Evolutionary conservation across 768 basidiomycete genomes (phyloP).

Genomic region (Chalciporus piperatus): DNA sequence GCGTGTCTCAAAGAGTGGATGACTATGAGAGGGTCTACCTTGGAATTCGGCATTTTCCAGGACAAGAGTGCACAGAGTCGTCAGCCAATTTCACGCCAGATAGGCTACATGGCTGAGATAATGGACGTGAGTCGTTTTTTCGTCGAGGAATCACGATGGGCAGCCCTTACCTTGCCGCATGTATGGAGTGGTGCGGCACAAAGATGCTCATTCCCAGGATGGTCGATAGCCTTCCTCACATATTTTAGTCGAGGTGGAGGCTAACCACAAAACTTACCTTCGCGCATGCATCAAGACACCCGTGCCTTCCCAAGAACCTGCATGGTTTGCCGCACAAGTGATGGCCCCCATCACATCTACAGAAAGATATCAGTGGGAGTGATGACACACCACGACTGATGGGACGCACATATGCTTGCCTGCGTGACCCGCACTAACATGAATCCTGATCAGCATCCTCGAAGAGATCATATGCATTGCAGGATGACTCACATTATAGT

Average conservation of each 20-base stretch:
- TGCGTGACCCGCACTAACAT: constrained; percentile 52
- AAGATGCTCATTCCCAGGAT: constrained; percentile 43
- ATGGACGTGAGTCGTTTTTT: background rate
- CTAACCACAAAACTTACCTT: constrained; percentile 33
- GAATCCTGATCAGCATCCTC: background rate
- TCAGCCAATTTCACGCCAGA: constrained; percentile 21
- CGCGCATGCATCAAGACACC: constrained; percentile 48
- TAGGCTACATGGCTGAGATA: constrained; percentile 38
- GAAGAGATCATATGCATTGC: too few species aligned
- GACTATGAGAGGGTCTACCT: constrained; percentile 28
- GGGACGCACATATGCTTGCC: constrained; percentile 50
- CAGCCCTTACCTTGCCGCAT: constrained; percentile 44
- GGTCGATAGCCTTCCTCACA: constrained; percentile 38
- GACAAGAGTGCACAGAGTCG: constrained; percentile 35
- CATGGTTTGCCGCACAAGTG: constrained; percentile 55
- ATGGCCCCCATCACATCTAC: background rate
- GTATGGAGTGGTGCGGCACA: constrained; percentile 48
- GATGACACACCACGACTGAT: background rate
- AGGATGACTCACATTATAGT: constrained; percentile 48
- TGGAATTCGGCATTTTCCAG: constrained; percentile 37
- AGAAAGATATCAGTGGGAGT: background rate
- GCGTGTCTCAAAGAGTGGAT: background rate
- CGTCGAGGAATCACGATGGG: background rate
- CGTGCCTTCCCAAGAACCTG: constrained; percentile 37
- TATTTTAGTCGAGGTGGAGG: constrained; percentile 22